These are phyloP conservation scores for Chlamydomonas sp. DNA, from an alignment of 139 green algal genomes.

Conservation along the genomic window DNA sequence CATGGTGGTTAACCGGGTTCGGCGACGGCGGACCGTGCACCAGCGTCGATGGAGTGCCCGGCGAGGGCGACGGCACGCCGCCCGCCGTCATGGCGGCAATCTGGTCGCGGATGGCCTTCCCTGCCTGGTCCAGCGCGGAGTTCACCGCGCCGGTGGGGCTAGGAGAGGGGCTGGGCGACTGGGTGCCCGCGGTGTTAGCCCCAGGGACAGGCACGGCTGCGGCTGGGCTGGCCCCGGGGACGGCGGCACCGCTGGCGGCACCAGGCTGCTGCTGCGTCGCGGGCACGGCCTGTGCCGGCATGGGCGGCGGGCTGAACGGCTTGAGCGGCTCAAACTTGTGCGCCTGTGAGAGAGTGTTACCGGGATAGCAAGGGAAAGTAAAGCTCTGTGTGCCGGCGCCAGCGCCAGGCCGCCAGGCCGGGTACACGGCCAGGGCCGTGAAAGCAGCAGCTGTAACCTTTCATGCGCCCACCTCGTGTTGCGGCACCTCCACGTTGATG, in stretches of 20 bases:
- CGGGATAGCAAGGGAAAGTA: no score
- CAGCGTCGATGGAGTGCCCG: neutral
- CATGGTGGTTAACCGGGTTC: neutral
- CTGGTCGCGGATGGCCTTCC: constrained; percentile 1
- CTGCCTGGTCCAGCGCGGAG: no score
- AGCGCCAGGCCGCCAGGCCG: no score
- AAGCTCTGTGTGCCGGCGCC: no score
- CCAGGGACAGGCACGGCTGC: no score
- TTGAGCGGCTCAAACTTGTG: constrained; percentile 27
- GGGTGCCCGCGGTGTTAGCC: no score
- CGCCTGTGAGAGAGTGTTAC: neutral
- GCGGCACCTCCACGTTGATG: constrained; percentile 1
- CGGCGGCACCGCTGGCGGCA: neutral
- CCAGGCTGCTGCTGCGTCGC: no score
- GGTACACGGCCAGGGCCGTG: no score
- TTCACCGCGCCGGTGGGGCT: no score
- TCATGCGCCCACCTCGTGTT: constrained; percentile 3
- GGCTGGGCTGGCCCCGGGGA: neutral
- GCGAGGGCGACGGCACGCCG: neutral
- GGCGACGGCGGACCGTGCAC: neutral
- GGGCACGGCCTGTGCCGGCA: no score
- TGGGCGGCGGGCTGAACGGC: no score
- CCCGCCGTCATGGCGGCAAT: constrained; percentile 12
- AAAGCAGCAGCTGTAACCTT: neutral
- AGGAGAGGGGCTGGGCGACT: no score